Base-by-base conservation (phyloP, 805 yeast genomes). In the Zygotorulaspora chibaensis region DNA sequence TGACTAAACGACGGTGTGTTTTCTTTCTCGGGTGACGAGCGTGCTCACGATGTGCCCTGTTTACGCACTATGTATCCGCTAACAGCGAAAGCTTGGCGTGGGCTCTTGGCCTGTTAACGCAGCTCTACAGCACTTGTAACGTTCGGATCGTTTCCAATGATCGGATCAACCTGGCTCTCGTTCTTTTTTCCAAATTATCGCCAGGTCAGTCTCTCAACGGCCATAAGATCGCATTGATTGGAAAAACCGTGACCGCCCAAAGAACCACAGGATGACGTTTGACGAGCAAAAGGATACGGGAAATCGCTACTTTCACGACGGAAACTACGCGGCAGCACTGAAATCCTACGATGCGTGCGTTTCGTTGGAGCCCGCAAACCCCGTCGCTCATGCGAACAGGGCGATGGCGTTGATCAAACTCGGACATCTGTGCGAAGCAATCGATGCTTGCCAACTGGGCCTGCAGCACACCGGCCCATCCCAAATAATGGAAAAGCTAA, bases 331-430 rank as follows among this genome's bases (percentile, higher is more conserved):
- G 4, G 68, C 68, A 25, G 88, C 93, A 0, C 74, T 77, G 1
- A 58, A 69, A 18, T 61, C 71, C 0, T 85, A 85, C 59, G 61
- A 76, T 9, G 73, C 75, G 40, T 88, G 90, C 2, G 69, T 82
- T 30, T 63, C 63, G 8, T 27, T 70, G 13, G 77, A 77, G 40
- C 73, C 80, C 0, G 30, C 52, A 0, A 77, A 79, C 48, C 74
- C 89, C 0, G 72, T 82, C 0, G 66, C 80, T 1, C 80, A 73
- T 57, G 76, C 90, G n/a, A 85, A 85, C 57, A 65, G 84, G 36
- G 84, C 93, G 0, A 79, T 80, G 69, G 72, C 87, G n/a, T 72
- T 75, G 50, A 58, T 83, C 34, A 79, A 80, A 46, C 58, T 80
- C 3, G 55, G 66, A 5, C 72, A 74, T 27, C 80, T 75, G 72